Evolutionary conservation across 306 rosid genomes (phyloP).

Genomic region (Begonia peltatifolia): DNA sequence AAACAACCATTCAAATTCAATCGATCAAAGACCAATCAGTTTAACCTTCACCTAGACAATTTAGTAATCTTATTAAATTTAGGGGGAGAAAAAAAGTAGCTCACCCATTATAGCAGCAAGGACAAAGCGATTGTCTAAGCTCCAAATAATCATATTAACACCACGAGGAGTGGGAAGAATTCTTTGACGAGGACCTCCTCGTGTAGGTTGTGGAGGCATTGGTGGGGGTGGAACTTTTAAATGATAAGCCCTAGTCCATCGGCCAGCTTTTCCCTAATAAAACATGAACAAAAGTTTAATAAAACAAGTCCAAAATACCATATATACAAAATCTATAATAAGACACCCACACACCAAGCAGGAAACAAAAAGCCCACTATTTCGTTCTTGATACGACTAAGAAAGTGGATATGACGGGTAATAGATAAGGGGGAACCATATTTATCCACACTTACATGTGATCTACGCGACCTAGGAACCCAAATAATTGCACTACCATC

Average conservation of each 20-base stretch:
- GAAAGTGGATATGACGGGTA: neutral
- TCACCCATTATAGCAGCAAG: slow-evolving; percentile 98
- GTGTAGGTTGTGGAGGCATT: slow-evolving; percentile 82
- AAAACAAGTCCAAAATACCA: neutral
- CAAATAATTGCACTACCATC: slow-evolving; percentile 99
- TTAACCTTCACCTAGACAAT: neutral
- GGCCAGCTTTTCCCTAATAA: slow-evolving; percentile 78
- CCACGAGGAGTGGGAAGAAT: slow-evolving; percentile 98
- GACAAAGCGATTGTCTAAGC: slow-evolving; percentile 97
- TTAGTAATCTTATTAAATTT: slow-evolving; percentile 3
- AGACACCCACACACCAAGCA: no score
- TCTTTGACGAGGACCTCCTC: slow-evolving; percentile 97
- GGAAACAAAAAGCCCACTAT: neutral
- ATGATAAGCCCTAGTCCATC: slow-evolving; percentile 96
- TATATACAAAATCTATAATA: neutral
- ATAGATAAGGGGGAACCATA: slow-evolving; percentile 10
- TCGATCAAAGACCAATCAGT: neutral
- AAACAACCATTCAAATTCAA: neutral
- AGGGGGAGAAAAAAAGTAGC: slow-evolving; percentile 13
- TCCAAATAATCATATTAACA: slow-evolving; percentile 98
- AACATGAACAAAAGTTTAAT: slow-evolving; percentile 6
- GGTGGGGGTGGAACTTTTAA: slow-evolving; percentile 99
- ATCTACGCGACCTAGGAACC: slow-evolving; percentile 88
- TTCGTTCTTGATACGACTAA: neutral
- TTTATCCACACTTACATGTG: slow-evolving; percentile 50